A percentile compares a stretch with the other conserved stretches of the same genome.
Conservation (phyloP, 257 asterid genomes). For the Ballota nigra region DNA sequence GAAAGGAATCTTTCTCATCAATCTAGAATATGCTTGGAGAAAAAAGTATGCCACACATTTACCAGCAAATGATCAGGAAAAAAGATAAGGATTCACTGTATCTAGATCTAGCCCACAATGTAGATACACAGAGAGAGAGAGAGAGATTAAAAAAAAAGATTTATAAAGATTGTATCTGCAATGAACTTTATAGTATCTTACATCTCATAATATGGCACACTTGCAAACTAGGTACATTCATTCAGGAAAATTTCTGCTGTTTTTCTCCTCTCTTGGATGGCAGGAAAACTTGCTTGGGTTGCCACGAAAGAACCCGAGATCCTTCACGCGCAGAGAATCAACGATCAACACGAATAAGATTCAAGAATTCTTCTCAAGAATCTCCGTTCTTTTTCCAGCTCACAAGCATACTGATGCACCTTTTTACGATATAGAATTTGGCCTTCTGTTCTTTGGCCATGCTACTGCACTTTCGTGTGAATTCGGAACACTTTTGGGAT, state of each 20-base stretch:
- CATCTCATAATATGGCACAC: slow-evolving; percentile 25
- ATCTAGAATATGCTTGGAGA: slow-evolving; percentile 19
- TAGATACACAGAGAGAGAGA: slow-evolving; percentile 3
- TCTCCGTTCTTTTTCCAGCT: slow-evolving; percentile 72
- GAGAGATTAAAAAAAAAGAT: background rate
- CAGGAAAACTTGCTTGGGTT: slow-evolving; percentile 37
- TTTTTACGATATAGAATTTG: slow-evolving; percentile 75
- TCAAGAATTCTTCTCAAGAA: slow-evolving; percentile 36
- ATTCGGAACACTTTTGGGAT: slow-evolving; percentile 46
- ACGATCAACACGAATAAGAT: background rate
- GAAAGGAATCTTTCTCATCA: slow-evolving; percentile 28
- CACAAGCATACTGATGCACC: slow-evolving; percentile 80
- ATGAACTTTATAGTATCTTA: slow-evolving; percentile 24
- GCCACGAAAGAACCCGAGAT: slow-evolving; percentile 20
- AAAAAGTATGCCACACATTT: slow-evolving; percentile 4
- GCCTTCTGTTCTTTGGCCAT: slow-evolving; percentile 85
- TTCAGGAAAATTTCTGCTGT: slow-evolving; percentile 2
- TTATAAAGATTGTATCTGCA: slow-evolving; percentile 24
- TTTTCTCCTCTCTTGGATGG: slow-evolving; percentile 39
- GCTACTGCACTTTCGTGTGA: slow-evolving; percentile 63
- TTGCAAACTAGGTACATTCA: slow-evolving; percentile 30
- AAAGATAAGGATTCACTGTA: slow-evolving; percentile 7
- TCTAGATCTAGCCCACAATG: background rate
- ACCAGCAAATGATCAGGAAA: background rate
- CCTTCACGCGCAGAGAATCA: slow-evolving; percentile 34